Evolutionary conservation across 345 rosid genomes (phyloP).

Genomic region (Gynandropsis gynandra): DNA sequence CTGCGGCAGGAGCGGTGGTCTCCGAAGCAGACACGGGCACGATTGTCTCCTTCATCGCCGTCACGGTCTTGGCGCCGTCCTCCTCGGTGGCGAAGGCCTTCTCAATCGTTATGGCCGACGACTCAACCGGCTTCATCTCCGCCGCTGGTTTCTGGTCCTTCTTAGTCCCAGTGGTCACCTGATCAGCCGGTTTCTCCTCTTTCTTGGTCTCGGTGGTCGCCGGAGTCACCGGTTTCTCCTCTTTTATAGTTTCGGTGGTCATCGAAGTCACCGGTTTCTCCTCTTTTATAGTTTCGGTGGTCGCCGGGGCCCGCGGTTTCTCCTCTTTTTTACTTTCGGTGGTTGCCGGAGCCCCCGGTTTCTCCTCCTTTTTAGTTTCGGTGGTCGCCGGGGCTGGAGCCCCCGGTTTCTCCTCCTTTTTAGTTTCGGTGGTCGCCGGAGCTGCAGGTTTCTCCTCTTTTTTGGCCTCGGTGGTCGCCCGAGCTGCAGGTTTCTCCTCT

Average conservation of each 20-base stretch:
- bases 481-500: slow-evolving; percentile 19
- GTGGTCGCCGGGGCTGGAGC: neutral
- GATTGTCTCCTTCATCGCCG: slow-evolving; percentile 28
- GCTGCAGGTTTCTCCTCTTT: slow-evolving; percentile 8
- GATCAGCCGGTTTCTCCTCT: slow-evolving; percentile 9
- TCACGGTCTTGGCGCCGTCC: slow-evolving; percentile 25
- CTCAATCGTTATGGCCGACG: slow-evolving; percentile 22
- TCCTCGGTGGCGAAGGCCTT: slow-evolving; percentile 32
- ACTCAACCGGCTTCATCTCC: neutral
- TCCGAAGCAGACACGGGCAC: slow-evolving; percentile 26
- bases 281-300: slow-evolving; percentile 15
- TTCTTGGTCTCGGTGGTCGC: slow-evolving; percentile 10
- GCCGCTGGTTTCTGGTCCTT: slow-evolving; percentile 13
- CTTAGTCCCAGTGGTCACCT: slow-evolving; percentile 13
- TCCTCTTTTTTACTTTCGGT: neutral
- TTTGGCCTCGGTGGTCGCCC: slow-evolving; percentile 1
- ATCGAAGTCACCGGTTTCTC: slow-evolving; percentile 24
- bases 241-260: slow-evolving; percentile 7
- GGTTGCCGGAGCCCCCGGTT: slow-evolving; percentile 2
- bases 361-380: slow-evolving; percentile 20
- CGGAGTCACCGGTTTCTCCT: slow-evolving; percentile 9
- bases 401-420: slow-evolving; percentile 8
- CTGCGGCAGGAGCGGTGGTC: slow-evolving; percentile 10
- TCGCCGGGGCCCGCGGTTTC: neutral
- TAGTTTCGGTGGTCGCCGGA: slow-evolving; percentile 8